Conservation (phyloP, 768 basidiomycete genomes). For the Tremella yokohamensis region DNA sequence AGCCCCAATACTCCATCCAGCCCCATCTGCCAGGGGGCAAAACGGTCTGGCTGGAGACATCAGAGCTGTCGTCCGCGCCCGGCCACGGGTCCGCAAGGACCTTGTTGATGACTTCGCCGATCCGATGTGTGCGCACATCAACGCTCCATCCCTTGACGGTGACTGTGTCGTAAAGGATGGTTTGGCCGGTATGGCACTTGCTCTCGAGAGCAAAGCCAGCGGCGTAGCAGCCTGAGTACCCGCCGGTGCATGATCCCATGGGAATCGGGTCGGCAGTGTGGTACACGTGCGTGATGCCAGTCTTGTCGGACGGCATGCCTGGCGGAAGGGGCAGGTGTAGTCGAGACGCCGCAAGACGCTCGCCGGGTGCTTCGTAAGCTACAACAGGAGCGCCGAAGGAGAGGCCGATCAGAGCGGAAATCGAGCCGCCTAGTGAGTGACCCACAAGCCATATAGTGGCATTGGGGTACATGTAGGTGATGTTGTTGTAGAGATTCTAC, state of each 20-base stretch:
- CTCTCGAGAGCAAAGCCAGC: slow-evolving; percentile 67
- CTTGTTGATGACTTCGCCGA: slow-evolving; percentile 67
- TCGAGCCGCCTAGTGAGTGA: slow-evolving; percentile 67
- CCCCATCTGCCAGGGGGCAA: neutral
- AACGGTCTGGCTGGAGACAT: neutral
- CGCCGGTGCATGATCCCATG: slow-evolving; percentile 55
- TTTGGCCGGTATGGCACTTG: slow-evolving; percentile 78
- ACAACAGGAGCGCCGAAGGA: slow-evolving; percentile 94
- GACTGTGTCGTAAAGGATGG: slow-evolving; percentile 80
- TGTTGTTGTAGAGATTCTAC: slow-evolving; percentile 88
- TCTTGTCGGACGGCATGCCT: slow-evolving; percentile 44
- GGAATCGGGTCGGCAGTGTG: slow-evolving; percentile 93
- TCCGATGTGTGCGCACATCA: slow-evolving; percentile 67
- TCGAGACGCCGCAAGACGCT: slow-evolving; percentile 70
- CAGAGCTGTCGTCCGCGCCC: slow-evolving; percentile 9
- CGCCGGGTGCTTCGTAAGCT: slow-evolving; percentile 85
- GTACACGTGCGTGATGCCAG: slow-evolving; percentile 72
- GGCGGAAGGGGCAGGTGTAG: slow-evolving; percentile 86
- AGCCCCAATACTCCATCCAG: slow-evolving; percentile 36
- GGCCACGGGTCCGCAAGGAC: slow-evolving; percentile 68
- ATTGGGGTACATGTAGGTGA: slow-evolving; percentile 83
- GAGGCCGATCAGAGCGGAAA: slow-evolving; percentile 76
- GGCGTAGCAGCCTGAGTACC: slow-evolving; percentile 67
- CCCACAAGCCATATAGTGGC: slow-evolving; percentile 87
- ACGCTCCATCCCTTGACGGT: slow-evolving; percentile 74